Conservation (phyloP, 2,329 filamentous ascomycete species). For the Diaporthe sp. region DNA sequence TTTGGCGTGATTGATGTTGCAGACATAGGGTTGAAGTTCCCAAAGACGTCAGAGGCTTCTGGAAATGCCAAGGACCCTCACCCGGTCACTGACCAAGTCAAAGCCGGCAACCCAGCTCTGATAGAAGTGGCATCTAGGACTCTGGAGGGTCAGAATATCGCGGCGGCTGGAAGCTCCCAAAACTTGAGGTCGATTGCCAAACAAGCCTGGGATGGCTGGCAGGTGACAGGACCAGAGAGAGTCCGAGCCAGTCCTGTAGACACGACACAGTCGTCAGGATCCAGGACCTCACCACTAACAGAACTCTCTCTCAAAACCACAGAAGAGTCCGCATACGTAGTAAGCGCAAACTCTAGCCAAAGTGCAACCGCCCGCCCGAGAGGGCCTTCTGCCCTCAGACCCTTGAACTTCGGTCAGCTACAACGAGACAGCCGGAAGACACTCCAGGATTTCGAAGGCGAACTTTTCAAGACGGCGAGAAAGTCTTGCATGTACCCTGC, state of each 20-base stretch:
- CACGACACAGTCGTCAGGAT: neutral
- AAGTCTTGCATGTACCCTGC: neutral
- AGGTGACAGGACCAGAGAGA: neutral
- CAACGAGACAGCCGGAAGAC: neutral
- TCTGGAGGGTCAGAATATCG: neutral
- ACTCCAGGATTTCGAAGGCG: neutral
- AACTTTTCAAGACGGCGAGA: neutral
- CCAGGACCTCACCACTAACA: neutral
- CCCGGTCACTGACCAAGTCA: neutral
- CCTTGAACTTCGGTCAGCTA: neutral
- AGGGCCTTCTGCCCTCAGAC: neutral
- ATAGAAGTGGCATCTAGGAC: neutral
- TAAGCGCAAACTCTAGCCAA: neutral
- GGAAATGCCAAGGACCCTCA: neutral
- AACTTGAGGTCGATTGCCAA: neutral
- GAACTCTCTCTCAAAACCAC: neutral
- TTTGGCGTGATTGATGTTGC: neutral
- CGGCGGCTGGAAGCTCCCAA: neutral
- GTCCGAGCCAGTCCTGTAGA: too few species aligned
- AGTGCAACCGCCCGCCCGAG: neutral
- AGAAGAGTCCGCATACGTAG: neutral
- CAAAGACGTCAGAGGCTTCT: neutral
- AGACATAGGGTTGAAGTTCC: neutral
- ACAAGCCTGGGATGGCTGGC: neutral
- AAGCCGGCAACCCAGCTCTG: neutral